phyloP scores from a whole-genome alignment of 352 stramenopile species.

The Phytopythium vexans region DNA sequence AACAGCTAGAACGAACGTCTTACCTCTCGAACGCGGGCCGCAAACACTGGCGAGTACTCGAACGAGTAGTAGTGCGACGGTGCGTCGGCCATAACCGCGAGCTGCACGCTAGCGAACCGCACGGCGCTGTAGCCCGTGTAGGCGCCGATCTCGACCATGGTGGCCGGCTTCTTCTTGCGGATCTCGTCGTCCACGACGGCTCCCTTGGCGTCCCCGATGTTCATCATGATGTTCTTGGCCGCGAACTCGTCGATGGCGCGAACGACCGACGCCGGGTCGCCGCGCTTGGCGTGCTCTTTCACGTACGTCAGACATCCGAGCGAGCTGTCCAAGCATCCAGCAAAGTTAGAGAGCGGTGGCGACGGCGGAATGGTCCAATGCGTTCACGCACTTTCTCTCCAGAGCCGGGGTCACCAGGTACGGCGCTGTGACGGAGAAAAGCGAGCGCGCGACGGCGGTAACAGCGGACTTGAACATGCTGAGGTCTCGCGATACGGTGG shows the following conservation, averaged over 20 bases:
- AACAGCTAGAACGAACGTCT: background rate
- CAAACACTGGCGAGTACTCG: constrained; percentile 41
- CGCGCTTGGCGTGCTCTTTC: constrained; percentile 25
- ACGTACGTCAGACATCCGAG: constrained; percentile 38
- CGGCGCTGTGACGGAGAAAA: no score
- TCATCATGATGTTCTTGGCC: constrained; percentile 38
- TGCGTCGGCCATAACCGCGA: constrained; percentile 19
- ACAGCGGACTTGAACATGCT: no score
- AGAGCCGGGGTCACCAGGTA: no score
- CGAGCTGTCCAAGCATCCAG: constrained; percentile 11
- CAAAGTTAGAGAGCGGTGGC: background rate
- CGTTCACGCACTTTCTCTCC: background rate
- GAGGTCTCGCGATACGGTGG: no score
- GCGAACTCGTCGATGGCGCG: constrained; percentile 37
- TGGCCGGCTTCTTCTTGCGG: constrained; percentile 18
- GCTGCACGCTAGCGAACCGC: constrained; percentile 39
- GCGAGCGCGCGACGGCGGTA: no score
- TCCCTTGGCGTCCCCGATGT: constrained; percentile 35
- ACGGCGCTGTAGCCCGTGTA: constrained; percentile 55
- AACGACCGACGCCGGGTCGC: constrained; percentile 29
- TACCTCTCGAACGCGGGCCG: constrained; percentile 32
- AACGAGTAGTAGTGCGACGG: constrained; percentile 49
- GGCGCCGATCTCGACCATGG: constrained; percentile 43
- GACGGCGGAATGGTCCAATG: background rate
- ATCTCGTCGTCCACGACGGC: constrained; percentile 41